Percentiles rank a stretch among this genome's conserved stretches.
phyloP scores from a whole-genome alignment of 1,139 yeast species.

The Pneumocystis carinii region DNA sequence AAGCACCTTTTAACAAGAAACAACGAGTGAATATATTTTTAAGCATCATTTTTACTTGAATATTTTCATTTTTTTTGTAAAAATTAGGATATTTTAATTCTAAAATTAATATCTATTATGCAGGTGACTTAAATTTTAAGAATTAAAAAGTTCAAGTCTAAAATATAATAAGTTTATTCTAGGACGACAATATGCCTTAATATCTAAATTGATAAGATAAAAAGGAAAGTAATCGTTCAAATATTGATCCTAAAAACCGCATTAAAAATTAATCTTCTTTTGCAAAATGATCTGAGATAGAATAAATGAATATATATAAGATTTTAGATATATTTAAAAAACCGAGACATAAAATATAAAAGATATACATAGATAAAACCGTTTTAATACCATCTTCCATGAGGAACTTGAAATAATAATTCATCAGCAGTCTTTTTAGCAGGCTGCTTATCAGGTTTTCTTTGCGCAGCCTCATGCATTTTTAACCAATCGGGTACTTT shows the following conservation, averaged over 20 bases:
- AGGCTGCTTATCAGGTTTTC: slow-evolving; percentile 16
- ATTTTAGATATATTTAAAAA: too few species aligned
- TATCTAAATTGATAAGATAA: neutral
- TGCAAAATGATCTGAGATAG: too few species aligned
- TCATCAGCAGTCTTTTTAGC: neutral
- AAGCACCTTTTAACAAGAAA: too few species aligned
- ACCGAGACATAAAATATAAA: too few species aligned
- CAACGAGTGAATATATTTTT: too few species aligned
- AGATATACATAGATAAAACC: neutral
- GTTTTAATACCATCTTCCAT: neutral
- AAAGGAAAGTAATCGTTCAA: neutral
- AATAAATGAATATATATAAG: too few species aligned
- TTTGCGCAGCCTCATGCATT: slow-evolving; percentile 19
- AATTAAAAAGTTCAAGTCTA: neutral
- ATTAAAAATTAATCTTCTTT: too few species aligned
- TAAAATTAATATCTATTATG: neutral
- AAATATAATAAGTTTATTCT: neutral
- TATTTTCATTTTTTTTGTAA: too few species aligned
- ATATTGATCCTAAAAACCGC: neutral
- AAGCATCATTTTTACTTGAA: too few species aligned
- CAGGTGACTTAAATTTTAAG: neutral
- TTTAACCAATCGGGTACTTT: slow-evolving; percentile 40
- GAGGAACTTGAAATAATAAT: neutral
- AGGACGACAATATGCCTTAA: neutral
- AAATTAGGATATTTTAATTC: neutral